These are phyloP conservation scores for Volutella citrinella DNA, from an alignment of 2,329 filamentous ascomycete genomes.

Conservation along the genomic window DNA sequence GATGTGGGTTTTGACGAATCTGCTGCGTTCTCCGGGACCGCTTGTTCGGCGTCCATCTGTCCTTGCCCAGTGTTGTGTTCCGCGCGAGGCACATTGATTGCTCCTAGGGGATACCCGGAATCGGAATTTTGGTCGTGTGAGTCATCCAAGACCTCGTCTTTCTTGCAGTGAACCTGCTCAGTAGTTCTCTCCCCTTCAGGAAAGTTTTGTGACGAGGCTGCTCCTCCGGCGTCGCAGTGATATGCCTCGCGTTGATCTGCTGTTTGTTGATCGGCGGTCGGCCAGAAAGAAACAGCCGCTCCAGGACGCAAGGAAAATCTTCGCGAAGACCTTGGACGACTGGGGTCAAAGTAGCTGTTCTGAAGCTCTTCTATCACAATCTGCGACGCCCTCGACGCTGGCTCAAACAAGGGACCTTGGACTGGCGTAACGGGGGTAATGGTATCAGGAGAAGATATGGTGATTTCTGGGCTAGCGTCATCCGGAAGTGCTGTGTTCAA, in stretches of 20 bases:
- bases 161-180: background rate
- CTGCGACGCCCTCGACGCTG: slow-evolving; percentile 15
- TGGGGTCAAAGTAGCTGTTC: background rate
- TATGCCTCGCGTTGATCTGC: background rate
- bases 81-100: too few species aligned
- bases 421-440: slow-evolving; percentile 8
- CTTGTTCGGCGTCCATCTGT: background rate
- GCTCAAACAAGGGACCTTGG: too few species aligned
- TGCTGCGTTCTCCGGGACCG: background rate
- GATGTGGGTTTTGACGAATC: slow-evolving; percentile 11
- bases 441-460: slow-evolving; percentile 10
- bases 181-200: too few species aligned
- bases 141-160: background rate
- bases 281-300: background rate
- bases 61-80: too few species aligned
- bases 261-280: background rate
- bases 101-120: too few species aligned
- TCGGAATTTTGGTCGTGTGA: background rate
- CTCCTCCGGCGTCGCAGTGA: too few species aligned
- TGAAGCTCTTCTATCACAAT: slow-evolving; percentile 17
- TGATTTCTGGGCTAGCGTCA: slow-evolving; percentile 12
- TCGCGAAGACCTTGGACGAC: background rate
- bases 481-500: slow-evolving; percentile 1
- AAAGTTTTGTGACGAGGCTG: too few species aligned
- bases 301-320: background rate